Percentiles rank a stretch among this genome's conserved stretches.
Evolutionary conservation across 768 basidiomycete species (phyloP).

Genomic region (Mycena filopes): DNA sequence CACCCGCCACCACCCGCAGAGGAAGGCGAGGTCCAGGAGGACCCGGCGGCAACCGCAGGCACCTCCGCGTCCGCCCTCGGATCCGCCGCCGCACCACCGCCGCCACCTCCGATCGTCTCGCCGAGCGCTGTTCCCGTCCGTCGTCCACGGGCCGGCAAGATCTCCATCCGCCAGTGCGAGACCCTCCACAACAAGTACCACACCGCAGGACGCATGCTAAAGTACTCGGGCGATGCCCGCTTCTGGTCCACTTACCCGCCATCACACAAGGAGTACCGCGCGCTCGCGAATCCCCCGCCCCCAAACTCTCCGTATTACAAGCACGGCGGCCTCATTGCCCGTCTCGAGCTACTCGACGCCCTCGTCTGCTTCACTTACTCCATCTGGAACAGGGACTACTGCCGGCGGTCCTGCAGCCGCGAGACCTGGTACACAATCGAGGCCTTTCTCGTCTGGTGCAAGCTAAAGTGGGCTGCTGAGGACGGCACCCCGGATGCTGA

Average conservation of each 20-base stretch:
- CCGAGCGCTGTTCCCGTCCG: conserved; percentile 64
- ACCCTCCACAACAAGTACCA: conserved; percentile 77
- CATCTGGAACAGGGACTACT: conserved; percentile 81
- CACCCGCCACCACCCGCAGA: conserved; percentile 50
- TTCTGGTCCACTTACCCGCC: conserved; percentile 80
- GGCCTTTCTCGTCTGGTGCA: conserved; percentile 78
- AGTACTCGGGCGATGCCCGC: conserved; percentile 85
- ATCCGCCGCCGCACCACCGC: conserved; percentile 32
- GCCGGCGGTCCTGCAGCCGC: conserved; percentile 62
- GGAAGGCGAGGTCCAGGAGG: conserved; percentile 66
- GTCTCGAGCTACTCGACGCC: conserved; percentile 84
- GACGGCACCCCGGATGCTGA: conserved; percentile 62
- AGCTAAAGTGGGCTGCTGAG: conserved; percentile 70
- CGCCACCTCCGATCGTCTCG: conserved; percentile 42
- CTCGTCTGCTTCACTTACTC: conserved; percentile 87
- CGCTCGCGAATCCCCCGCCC: conserved; percentile 71
- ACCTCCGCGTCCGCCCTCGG: conserved; percentile 39
- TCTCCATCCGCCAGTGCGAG: conserved; percentile 60
- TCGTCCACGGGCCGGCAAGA: conserved; percentile 72
- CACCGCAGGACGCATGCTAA: conserved; percentile 75
- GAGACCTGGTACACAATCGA: conserved; percentile 77
- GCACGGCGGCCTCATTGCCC: conserved; percentile 78
- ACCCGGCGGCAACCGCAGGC: conserved; percentile 40
- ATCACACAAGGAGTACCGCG: conserved; percentile 70
- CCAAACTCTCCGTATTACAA: conserved; percentile 79